Base-by-base conservation (phyloP, 2,329 filamentous ascomycete genomes). In the Fusarium sp. region DNA sequence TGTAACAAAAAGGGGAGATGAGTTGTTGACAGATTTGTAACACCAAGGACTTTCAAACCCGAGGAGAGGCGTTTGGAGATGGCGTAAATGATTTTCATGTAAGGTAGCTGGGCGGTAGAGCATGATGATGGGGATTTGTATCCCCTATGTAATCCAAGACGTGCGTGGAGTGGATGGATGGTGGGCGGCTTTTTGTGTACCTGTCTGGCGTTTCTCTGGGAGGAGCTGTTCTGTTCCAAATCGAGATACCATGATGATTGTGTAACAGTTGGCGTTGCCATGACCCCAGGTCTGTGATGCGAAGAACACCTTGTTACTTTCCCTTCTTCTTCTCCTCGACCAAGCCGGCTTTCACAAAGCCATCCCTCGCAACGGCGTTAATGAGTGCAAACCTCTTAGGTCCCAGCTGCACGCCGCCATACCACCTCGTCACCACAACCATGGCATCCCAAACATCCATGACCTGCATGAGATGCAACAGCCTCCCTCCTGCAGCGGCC, bases 371-470 rank as follows among this genome's bases (percentile, higher is more conserved):
- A 10, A 92, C 93, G 64, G 90, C 88, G 80, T 98, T 98, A 80
- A 99, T 98, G 63, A 98, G 86, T 14, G 94, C 91, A 80, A 99
- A 99, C 73, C 96, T 87, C 81, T 95, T 92, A 58, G 96, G 95
- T 0, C 96, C 96, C 53, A 99, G 84, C 77, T 95, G 92, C 66
- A 97, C 89, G 2, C 96, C 96, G 5, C 96, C 96, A 82, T 97
- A 99, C 96, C 96, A 99, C 71, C 96, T 86, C 42, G 94, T 95
- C 31, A 99, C 96, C 5, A 99, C 92, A 0, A 99, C 94, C 85
- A 98, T 92, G 17, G 93, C 92, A 81, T 97, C 90, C 95, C 95
- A 98, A 12, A 97, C 87, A 79, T 95, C 94, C 94, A 98, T 98
- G 70, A 98, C 84, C 85, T 98, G 95, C 91, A 99, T 92, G 33